Base-by-base conservation (phyloP, 2,329 filamentous ascomycete species). In the Coniochaeta sp. region DNA sequence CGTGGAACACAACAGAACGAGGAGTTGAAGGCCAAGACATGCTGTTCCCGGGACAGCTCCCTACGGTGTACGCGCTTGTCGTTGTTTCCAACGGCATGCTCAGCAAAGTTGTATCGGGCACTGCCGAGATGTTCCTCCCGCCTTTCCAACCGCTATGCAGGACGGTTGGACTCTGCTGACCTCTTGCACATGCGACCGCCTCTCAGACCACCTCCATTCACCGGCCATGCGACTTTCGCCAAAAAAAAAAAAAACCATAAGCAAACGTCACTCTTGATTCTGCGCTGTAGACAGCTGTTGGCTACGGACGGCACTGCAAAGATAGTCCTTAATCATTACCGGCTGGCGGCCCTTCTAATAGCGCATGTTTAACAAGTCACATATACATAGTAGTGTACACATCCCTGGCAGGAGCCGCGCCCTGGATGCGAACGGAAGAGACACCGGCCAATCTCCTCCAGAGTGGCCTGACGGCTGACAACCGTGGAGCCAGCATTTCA, bases 111-210 rank as follows among this genome's bases (percentile, higher is more conserved):
- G 17, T 36, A 40, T n/a, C 38, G 52, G 26, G 5, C 52, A n/a
- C 31, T 55, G 16, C 52, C 26, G 52, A 55, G 34, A 43, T 43
- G 17, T 43, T 3, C 26, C 26, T 14, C 28, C 54, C 34, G 54
- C 38, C 54, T 34, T 24, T 36, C 47, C 47, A 57, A 36, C 33
- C 17, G 34, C n/a, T 9, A 12, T 38, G 7, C n/a, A 57, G 31
- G 31, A 38, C 54, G 54, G 31, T 12, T 22, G 31, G 54, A 57
- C 31, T 57, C 54, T 57, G 54, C 54, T 57, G 54, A 57, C 54
- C 33, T 38, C 22, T 11, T 3, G 19, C 54, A n/a, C 54, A 57
- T 57, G 54, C 54, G 54, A 57, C 54, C 54, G 17, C 54, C 17
- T 38, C 54, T 38, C 54, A 57, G 54, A 57, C 54, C 54, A 57